phyloP scores from a whole-genome alignment of 73 alveolate genomes.

The Loxodes magnus region DNA sequence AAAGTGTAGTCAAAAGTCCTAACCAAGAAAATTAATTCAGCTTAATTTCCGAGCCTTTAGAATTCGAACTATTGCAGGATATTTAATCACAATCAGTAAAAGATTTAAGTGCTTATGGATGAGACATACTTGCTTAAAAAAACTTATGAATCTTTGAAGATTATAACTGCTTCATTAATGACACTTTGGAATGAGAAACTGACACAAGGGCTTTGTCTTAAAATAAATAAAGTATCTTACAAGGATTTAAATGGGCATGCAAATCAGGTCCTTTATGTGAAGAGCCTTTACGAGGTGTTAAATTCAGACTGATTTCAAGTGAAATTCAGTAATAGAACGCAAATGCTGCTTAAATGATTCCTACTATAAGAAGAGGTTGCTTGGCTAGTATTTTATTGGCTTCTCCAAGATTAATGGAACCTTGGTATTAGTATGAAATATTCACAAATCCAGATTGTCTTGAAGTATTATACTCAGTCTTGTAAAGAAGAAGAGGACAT shows the following conservation, averaged over 20 bases:
- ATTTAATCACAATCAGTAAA: conserved; percentile 74
- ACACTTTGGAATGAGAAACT: conserved; percentile 86
- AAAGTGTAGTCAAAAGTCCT: conserved; percentile 91
- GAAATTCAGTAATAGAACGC: conserved; percentile 16
- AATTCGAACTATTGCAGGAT: conserved; percentile 79
- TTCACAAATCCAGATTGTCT: conserved; percentile 95
- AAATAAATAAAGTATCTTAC: conserved; percentile 77
- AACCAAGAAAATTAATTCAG: conserved; percentile 80
- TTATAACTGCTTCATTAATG: conserved; percentile 88
- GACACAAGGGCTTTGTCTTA: conserved; percentile 59
- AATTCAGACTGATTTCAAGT: conserved; percentile 91
- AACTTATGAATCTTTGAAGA: conserved; percentile 99
- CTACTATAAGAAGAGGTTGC: conserved; percentile 94
- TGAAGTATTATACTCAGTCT: conserved; percentile 82
- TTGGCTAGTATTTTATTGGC: conserved; percentile 95
- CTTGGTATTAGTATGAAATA: conserved; percentile 80
- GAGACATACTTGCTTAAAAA: conserved; percentile 94
- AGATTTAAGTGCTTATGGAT: conserved; percentile 7
- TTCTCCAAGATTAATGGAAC: conserved; percentile 98
- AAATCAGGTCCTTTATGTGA: conserved; percentile 99
- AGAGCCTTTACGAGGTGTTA: conserved; percentile 93
- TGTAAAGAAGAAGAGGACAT: conserved; percentile 90
- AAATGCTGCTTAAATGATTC: conserved; percentile 85
- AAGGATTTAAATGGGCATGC: conserved; percentile 99
- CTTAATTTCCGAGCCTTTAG: conserved; percentile 87